phyloP scores from a whole-genome alignment of 306 rosid genomes.

The Clitoria ternatea region DNA sequence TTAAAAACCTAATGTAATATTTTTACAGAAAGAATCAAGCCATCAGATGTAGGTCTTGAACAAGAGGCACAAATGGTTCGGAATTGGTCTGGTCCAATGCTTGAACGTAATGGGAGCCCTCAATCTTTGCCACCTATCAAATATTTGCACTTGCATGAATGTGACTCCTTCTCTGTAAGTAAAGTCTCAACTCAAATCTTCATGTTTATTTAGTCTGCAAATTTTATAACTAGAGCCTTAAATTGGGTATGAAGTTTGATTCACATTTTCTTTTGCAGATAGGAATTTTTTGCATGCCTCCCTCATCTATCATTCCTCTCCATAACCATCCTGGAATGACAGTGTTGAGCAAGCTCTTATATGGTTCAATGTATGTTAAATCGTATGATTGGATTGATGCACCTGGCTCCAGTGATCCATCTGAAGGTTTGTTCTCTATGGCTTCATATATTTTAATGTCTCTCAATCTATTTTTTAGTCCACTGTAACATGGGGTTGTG shows the following conservation, averaged over 20 bases:
- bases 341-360: slow-evolving; percentile 29
- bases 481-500: neutral
- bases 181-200: slow-evolving; percentile 11
- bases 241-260: neutral
- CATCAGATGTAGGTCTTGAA: slow-evolving; percentile 45
- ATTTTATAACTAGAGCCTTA: slow-evolving; percentile 1
- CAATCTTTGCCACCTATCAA: slow-evolving; percentile 74
- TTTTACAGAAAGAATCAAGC: slow-evolving; percentile 37
- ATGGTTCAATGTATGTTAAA: slow-evolving; percentile 28
- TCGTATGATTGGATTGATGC: slow-evolving; percentile 45
- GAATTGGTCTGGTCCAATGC: slow-evolving; percentile 54
- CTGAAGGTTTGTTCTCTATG: slow-evolving; percentile 53
- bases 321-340: slow-evolving; percentile 79
- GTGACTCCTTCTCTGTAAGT: slow-evolving; percentile 86
- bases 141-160: slow-evolving; percentile 88
- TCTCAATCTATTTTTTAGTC: neutral
- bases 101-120: slow-evolving; percentile 50
- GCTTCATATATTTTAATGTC: neutral
- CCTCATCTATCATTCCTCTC: slow-evolving; percentile 81
- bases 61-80: slow-evolving; percentile 76
- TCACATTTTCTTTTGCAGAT: slow-evolving; percentile 46
- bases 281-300: slow-evolving; percentile 97
- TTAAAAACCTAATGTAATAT: neutral
- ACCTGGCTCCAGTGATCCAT: slow-evolving; percentile 41
- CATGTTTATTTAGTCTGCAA: neutral